Evolutionary conservation across 371 early-diverging fungal species (phyloP).

Genomic region (Circinella minor): DNA sequence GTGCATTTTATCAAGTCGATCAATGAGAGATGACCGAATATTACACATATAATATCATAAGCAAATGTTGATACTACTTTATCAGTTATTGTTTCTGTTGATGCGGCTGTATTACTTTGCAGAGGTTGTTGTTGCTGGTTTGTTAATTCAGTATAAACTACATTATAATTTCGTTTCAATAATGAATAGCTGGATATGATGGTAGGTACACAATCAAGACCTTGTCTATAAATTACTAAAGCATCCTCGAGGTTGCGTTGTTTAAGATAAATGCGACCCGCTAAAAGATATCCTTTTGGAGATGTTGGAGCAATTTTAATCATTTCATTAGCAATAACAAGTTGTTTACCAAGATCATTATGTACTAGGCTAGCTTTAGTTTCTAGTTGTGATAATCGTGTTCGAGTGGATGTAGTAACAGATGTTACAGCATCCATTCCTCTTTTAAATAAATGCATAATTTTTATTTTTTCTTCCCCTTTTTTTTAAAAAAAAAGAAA

Average conservation of each 20-base stretch:
- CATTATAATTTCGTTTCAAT: not conserved
- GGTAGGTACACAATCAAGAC: not conserved
- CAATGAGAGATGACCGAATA: not conserved
- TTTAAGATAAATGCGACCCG: not conserved
- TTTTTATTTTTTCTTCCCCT: not conserved
- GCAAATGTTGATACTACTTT: not conserved
- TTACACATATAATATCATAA: not conserved
- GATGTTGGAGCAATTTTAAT: not conserved
- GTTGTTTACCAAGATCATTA: not conserved
- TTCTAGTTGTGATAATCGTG: not conserved
- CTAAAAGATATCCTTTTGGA: slow-evolving; percentile 1
- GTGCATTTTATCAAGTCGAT: not conserved
- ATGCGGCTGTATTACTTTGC: no score
- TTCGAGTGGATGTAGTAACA: not conserved
- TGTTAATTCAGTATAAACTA: not conserved
- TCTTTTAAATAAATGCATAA: not conserved
- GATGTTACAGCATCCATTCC: not conserved
- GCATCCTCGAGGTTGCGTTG: not conserved
- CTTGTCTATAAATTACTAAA: not conserved
- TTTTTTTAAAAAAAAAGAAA: not conserved
- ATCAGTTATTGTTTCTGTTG: no score
- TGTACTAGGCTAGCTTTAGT: not conserved
- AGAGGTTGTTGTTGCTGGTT: not conserved
- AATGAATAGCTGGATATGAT: not conserved
- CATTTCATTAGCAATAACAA: not conserved